Evolutionary conservation across 768 basidiomycete species (phyloP), one percentile per base, ranked within the genome.

Genomic region (Daedaleopsis nitida): DNA sequence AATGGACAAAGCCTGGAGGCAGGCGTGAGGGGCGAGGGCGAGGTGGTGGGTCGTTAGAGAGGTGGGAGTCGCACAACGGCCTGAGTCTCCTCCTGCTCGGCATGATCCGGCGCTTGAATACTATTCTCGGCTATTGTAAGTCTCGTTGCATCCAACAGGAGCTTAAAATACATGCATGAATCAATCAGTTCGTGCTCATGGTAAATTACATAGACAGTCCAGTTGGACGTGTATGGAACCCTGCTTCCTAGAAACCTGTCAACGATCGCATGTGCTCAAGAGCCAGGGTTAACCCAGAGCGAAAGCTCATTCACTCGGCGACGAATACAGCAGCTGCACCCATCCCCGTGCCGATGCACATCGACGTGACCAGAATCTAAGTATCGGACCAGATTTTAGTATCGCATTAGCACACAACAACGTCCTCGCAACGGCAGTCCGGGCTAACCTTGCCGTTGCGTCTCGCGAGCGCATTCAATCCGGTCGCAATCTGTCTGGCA

Each of bases 301-400:
- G 19, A 13, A 9, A 24, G 21, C 23, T 50, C 12, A 48, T 45
- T 66, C 55, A 69, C 44, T 72, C 71, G 37, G 66, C 65, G 13
- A 72, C 65, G 45, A 72, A 73, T 21, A 73, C 69, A 11, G 65
- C 71, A 42, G 70, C 71, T 10, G 92, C 93, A n/a, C 92, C 92
- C 92, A 94, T 94, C n/a, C 93, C 91, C 13, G 88, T 88, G 17
- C 89, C 86, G 42, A 96, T 88, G 69, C 93, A 95, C 92, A 95
- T 95, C 14, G 86, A 87, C 3, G 91, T 94, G n/a, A 93, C 83
- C 49, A 96, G 78, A 8, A 95, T 76, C 90, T 64, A 27, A 32
- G 27, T 32, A 32, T 32, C 7, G 27, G 4, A 32, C n/a, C 17
- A 23, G 9, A 35, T 23, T 13, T 9, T 12, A 21, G 11, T 24